Evolutionary conservation across 1,284 basidiomycete genomes (phyloP).

Genomic region (Gymnopus androsaceus): DNA sequence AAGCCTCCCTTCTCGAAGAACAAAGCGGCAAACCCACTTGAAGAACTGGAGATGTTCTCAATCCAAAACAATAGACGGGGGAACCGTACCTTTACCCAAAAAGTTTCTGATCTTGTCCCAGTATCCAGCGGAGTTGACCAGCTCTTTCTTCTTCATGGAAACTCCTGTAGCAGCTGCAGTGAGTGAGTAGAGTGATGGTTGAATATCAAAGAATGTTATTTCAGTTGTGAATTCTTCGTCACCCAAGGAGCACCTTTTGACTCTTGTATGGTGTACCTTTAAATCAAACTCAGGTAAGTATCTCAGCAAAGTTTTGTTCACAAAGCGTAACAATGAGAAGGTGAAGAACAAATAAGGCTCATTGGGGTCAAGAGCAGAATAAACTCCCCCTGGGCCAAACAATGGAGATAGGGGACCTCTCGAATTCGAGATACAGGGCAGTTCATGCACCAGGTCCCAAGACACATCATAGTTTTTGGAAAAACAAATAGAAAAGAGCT

Average conservation of each 20-base stretch:
- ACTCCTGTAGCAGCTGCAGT: neutral
- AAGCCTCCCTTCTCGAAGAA: slow-evolving; percentile 17
- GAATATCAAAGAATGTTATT: neutral
- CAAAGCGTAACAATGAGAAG: too few relatives aligned
- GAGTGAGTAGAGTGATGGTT: neutral
- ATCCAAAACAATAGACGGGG: slow-evolving; percentile 3
- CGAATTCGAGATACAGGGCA: too few relatives aligned
- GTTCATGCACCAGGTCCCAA: too few relatives aligned
- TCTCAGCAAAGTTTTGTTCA: too few relatives aligned
- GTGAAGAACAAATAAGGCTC: too few relatives aligned
- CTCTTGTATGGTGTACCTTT: too few relatives aligned
- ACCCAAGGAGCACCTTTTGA: too few relatives aligned
- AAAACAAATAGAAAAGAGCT: neutral
- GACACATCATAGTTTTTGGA: neutral
- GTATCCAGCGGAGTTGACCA: slow-evolving; percentile 10
- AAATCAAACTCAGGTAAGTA: too few relatives aligned
- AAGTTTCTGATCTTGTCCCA: slow-evolving; percentile 19
- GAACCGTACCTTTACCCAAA: slow-evolving; percentile 9
- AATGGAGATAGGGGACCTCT: too few relatives aligned
- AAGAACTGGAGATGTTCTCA: slow-evolving; percentile 13
- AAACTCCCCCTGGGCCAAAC: too few relatives aligned
- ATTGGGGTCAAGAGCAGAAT: too few relatives aligned
- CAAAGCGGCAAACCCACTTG: slow-evolving; percentile 13
- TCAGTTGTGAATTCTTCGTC: too few relatives aligned
- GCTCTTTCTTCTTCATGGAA: slow-evolving; percentile 5